Evolutionary conservation across 768 basidiomycete species (phyloP).

Genomic region (Leccinellum luteum): DNA sequence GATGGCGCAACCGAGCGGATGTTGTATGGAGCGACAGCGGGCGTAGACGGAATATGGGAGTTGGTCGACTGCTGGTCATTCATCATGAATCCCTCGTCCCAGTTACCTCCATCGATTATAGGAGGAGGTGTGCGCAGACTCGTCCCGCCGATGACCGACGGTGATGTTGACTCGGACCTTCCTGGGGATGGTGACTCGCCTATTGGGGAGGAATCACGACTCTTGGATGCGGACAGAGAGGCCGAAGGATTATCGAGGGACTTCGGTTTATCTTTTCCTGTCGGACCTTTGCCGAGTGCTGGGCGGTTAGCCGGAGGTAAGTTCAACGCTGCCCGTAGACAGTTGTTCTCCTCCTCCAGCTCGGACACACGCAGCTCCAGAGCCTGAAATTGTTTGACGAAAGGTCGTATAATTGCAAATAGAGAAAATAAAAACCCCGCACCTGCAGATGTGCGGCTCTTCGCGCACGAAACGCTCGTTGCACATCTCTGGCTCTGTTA

Average conservation of each 20-base stretch:
- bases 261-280: constrained; percentile 81
- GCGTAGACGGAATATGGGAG: constrained; percentile 37
- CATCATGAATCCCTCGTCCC: constrained; percentile 59
- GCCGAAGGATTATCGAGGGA: constrained; percentile 34
- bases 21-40: constrained; percentile 43
- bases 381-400: constrained; percentile 48
- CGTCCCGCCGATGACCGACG: constrained; percentile 30
- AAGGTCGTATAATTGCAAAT: constrained; percentile 40
- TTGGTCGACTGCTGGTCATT: constrained; percentile 39
- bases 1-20: constrained; percentile 44
- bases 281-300: constrained; percentile 79
- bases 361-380: constrained; percentile 78
- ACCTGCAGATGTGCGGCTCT: constrained; percentile 87
- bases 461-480: constrained; percentile 85
- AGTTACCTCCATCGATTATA: constrained; percentile 48
- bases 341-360: constrained; percentile 81
- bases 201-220: constrained; percentile 67
- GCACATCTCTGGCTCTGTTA: constrained; percentile 79
- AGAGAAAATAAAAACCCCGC: constrained; percentile 32
- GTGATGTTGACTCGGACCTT: constrained; percentile 35
- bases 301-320: constrained; percentile 72
- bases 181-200: constrained; percentile 46
- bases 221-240: constrained; percentile 45
- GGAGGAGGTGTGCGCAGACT: constrained; percentile 40
- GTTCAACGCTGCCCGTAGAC: constrained; percentile 67